A percentile compares a stretch with the other conserved stretches of the same genome.
These are phyloP conservation scores for Polyrhizophydium stewartii DNA, from an alignment of 371 early-diverging fungal genomes.

Conservation along the genomic window DNA sequence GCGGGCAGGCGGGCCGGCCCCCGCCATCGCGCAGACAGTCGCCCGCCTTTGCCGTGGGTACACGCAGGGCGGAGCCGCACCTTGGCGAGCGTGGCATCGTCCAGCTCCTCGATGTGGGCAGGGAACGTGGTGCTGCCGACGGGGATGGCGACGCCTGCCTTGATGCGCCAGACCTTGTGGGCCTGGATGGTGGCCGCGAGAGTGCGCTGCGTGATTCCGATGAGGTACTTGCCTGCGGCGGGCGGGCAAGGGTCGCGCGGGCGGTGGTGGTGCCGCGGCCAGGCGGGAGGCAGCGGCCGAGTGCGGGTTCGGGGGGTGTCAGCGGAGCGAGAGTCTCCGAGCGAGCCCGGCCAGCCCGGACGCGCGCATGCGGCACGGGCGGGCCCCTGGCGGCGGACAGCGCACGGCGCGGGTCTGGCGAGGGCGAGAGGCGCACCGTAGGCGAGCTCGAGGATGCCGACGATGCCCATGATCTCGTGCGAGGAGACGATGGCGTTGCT, in stretches of 20 bases:
- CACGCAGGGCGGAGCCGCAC: conserved; percentile 7
- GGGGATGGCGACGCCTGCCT: conserved; percentile 26
- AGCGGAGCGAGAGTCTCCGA: too few species aligned
- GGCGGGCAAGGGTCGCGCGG: not conserved
- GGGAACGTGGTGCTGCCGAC: conserved; percentile 14
- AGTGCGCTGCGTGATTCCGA: conserved; percentile 32
- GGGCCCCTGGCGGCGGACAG: too few species aligned
- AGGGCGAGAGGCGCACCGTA: conserved; percentile 3
- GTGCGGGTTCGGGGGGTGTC: too few species aligned
- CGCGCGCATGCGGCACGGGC: too few species aligned
- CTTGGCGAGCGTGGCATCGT: conserved; percentile 21
- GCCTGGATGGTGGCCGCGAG: conserved; percentile 43
- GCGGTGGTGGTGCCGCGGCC: not conserved
- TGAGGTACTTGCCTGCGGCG: conserved; percentile 28
- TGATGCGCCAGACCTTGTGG: conserved; percentile 45
- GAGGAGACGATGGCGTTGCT: not conserved
- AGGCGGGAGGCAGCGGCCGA: not conserved
- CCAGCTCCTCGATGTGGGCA: conserved; percentile 3
- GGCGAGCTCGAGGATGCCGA: conserved; percentile 9
- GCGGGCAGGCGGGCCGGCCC: too few species aligned
- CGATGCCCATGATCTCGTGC: conserved; percentile 14
- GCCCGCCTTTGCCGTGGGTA: too few species aligned
- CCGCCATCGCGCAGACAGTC: too few species aligned
- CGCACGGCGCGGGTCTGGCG: too few species aligned
- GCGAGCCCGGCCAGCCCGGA: too few species aligned